Percentiles rank a stretch among this genome's conserved stretches.
phyloP scores from a whole-genome alignment of 306 rosid species.

The Cicer yamashitae region DNA sequence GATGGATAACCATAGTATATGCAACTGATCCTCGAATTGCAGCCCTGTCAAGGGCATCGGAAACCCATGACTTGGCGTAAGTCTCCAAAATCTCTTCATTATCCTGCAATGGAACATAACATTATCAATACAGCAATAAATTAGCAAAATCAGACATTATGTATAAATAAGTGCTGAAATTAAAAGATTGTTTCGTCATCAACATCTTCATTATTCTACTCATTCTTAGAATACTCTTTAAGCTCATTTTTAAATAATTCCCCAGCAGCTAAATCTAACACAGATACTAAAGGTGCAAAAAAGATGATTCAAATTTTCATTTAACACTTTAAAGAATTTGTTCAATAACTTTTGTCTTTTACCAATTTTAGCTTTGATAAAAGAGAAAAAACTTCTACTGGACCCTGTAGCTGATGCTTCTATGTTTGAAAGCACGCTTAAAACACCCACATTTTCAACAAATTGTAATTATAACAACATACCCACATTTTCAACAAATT shows the following conservation, averaged over 20 bases:
- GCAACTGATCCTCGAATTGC: slow-evolving; percentile 75
- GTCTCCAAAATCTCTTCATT: slow-evolving; percentile 75
- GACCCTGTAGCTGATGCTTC: slow-evolving; percentile 9
- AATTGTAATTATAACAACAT: slow-evolving; percentile 14
- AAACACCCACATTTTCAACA: slow-evolving; percentile 28
- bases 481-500: slow-evolving; percentile 24
- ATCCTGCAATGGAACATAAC: slow-evolving; percentile 59
- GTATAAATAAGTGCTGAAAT: no score
- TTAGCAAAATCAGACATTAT: no score
- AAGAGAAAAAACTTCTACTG: background rate
- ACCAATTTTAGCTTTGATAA: slow-evolving; percentile 18
- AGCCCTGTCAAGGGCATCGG: slow-evolving; percentile 89
- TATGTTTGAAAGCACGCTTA: slow-evolving; percentile 19
- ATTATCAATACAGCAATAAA: background rate
- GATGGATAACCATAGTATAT: slow-evolving; percentile 69
- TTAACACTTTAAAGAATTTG: slow-evolving; percentile 4
- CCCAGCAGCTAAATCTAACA: background rate
- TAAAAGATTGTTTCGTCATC: background rate
- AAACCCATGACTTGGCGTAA: slow-evolving; percentile 82
- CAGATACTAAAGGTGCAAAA: slow-evolving; percentile 6
- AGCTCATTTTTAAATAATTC: background rate
- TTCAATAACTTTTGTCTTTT: background rate
- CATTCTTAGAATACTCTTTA: slow-evolving; percentile 13
- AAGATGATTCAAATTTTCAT: background rate
- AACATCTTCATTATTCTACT: background rate